These are phyloP conservation scores for sorghum (Sorghum bicolor) DNA, from an alignment of 176 grass and related monocot genomes.

Conservation along the genomic window Sorghum_bicolor_NCBIv3 NC_012878.2:2953501-2954000, in stretches of 20 bases:
- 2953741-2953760: slow-evolving; percentile 40
- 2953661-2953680: background rate
- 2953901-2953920: slow-evolving; percentile 48
- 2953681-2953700: slow-evolving; percentile 15
- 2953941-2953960: slow-evolving; percentile 30
- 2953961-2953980: slow-evolving; percentile 43
- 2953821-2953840: slow-evolving; percentile 55
- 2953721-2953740: slow-evolving; percentile 7
- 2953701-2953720: slow-evolving; percentile 17
- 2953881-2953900: slow-evolving; percentile 39
- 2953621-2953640: slow-evolving; percentile 43
- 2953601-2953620: slow-evolving; percentile 27
- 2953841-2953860: slow-evolving; percentile 30
- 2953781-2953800: slow-evolving; percentile 59
- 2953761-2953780: slow-evolving; percentile 26
- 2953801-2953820: slow-evolving; percentile 41
- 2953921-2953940: slow-evolving; percentile 68
- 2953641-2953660: slow-evolving; percentile 4
- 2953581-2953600: slow-evolving; percentile 42
- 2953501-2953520: slow-evolving; percentile 52
- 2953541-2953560: slow-evolving; percentile 66
- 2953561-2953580: slow-evolving; percentile 67
- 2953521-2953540: slow-evolving; percentile 64
- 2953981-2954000: slow-evolving; percentile 46
- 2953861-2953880: slow-evolving; percentile 51